These are phyloP conservation scores for Penicillium silybi DNA, from an alignment of 495 filamentous ascomycete genomes.

Conservation along the genomic window DNA sequence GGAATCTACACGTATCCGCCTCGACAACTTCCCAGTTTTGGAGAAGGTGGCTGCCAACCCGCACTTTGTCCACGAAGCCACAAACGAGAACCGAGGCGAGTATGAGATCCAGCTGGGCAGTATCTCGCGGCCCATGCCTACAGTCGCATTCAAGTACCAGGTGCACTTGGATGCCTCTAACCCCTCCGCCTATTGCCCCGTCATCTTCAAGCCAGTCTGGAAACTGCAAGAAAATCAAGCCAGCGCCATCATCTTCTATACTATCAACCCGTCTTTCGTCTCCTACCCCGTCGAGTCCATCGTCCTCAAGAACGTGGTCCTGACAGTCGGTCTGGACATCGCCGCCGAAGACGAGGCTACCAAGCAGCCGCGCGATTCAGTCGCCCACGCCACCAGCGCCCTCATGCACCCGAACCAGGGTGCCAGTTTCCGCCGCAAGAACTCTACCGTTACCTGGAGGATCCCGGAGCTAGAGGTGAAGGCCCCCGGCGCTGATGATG, in stretches of 20 bases:
- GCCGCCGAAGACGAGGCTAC: slow-evolving; percentile 35
- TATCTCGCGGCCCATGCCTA: slow-evolving; percentile 59
- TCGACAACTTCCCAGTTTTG: slow-evolving; percentile 87
- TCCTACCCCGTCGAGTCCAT: slow-evolving; percentile 45
- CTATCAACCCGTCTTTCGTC: slow-evolving; percentile 70
- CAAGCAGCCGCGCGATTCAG: slow-evolving; percentile 41
- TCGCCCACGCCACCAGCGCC: slow-evolving; percentile 41
- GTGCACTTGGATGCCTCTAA: slow-evolving; percentile 69
- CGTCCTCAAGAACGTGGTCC: slow-evolving; percentile 72
- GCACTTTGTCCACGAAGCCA: slow-evolving; percentile 68
- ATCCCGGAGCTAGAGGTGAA: slow-evolving; percentile 72
- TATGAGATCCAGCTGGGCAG: slow-evolving; percentile 71
- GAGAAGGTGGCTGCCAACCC: slow-evolving; percentile 96
- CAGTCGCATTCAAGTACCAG: slow-evolving; percentile 92
- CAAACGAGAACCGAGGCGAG: slow-evolving; percentile 67
- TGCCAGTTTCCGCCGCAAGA: slow-evolving; percentile 76
- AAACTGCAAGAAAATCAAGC: slow-evolving; percentile 77
- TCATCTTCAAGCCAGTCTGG: slow-evolving; percentile 78
- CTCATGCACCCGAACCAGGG: slow-evolving; percentile 47
- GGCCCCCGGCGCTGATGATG: slow-evolving; percentile 31
- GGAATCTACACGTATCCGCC: slow-evolving; percentile 63
- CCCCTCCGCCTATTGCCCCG: slow-evolving; percentile 64
- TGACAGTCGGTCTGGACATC: slow-evolving; percentile 73
- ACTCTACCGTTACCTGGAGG: slow-evolving; percentile 84
- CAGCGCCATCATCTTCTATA: slow-evolving; percentile 78